Percentiles rank a stretch among this genome's conserved stretches.
Evolutionary conservation across 371 early-diverging fungal genomes (phyloP).

Genomic region (Sanchytrium tribonematis): DNA sequence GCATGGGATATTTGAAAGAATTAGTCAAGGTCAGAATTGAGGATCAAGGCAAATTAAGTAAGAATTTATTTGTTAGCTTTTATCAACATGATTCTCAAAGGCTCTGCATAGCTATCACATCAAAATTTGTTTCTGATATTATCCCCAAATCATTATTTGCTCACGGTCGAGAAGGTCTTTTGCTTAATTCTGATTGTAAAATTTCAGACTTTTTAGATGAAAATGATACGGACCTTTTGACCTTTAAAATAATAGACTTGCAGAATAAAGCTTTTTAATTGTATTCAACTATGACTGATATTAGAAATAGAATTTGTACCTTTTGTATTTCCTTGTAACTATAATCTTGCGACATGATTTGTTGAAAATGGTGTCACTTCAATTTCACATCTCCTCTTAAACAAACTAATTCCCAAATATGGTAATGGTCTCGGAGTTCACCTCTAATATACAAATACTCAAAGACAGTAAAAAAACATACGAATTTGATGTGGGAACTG

Average conservation of each 20-base stretch:
- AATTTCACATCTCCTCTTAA: no score
- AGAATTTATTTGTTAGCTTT: background rate
- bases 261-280: no score
- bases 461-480: background rate
- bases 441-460: background rate
- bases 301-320: no score
- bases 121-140: background rate
- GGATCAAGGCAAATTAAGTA: background rate
- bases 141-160: background rate
- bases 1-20: background rate
- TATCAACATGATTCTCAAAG: background rate
- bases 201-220: no score
- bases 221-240: no score
- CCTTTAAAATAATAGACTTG: no score
- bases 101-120: background rate
- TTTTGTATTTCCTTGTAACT: no score
- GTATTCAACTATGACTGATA: no score
- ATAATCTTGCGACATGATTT: no score
- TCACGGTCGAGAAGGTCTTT: background rate
- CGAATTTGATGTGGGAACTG: background rate
- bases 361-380: no score
- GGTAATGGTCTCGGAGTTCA: background rate
- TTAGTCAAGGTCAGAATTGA: background rate
- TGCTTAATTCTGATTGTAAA: background rate
- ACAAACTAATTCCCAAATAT: background rate